Percentiles rank a stretch among this genome's conserved stretches.
Evolutionary conservation across 345 rosid genomes (phyloP).

Genomic region (Pseudoturritis turrita): DNA sequence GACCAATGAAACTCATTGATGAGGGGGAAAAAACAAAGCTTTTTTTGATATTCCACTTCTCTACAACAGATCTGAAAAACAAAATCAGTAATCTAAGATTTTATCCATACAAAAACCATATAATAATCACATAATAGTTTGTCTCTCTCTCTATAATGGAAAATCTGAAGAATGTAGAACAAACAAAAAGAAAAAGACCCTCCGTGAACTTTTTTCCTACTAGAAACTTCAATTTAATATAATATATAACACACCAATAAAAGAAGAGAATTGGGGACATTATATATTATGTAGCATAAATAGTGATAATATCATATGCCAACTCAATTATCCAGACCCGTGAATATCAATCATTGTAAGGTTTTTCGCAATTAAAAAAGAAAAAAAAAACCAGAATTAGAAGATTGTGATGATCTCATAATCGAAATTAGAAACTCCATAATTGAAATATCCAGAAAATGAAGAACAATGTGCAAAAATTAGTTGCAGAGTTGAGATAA

Average conservation of each 20-base stretch:
- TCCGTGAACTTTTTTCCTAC: background rate
- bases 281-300: too few species aligned
- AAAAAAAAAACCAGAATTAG: background rate
- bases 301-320: too few species aligned
- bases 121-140: background rate
- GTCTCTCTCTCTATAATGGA: background rate
- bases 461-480: background rate
- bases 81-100: background rate
- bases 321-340: background rate
- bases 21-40: background rate
- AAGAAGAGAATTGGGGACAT: background rate
- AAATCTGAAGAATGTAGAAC: background rate
- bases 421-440: background rate
- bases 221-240: constrained; percentile 5
- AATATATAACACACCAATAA: background rate
- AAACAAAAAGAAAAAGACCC: constrained; percentile 4
- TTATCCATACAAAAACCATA: constrained; percentile 2
- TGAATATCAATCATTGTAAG: constrained; percentile 2
- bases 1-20: constrained; percentile 1
- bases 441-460: background rate
- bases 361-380: background rate
- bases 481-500: background rate
- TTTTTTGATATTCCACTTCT: background rate
- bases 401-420: background rate
- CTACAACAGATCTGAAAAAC: background rate